Evolutionary conservation across 2,329 filamentous ascomycete species (phyloP), one percentile per base, ranked within the genome.

Genomic region (Colletotrichum salicis): DNA sequence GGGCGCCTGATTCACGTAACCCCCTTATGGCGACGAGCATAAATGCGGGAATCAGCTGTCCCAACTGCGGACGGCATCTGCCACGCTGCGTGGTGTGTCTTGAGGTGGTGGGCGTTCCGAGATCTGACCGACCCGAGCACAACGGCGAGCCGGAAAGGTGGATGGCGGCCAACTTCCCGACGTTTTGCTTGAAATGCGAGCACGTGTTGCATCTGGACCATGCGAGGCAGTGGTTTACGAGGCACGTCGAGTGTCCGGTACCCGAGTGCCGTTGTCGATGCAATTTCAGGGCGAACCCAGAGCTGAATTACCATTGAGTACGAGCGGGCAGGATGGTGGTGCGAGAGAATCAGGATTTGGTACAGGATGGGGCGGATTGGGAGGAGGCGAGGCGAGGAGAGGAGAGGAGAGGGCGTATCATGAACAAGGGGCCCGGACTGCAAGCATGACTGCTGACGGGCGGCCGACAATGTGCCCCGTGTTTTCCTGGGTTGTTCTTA

Each of bases 151-250:
- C 80, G 29, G 82, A 83, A 67, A 81, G 82, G 56, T 80, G 82
- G 76, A 81, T 86, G 79, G 86, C 86, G 57, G 88, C 88, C 3
- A 84, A 86, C 57, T 92, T 93, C 76, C 89, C 90, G n/a, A 92
- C 89, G 0, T 93, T 93, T 76, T 93, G 91, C 73, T 83, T 93
- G 55, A 86, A 87, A 75, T 93, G 91, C 78, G 90, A 92, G 76
- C 91, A 93, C 77, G 90, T 91, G 11, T 81, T 91, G 76, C 91
- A 93, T 76, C 83, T 92, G 69, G 91, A 92, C 75, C 91, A 93
- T 77, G 90, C 90, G 6, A 82, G 89, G 75, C 86, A 88, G 80
- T 93, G 91, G 91, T 93, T 93, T 76, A 83, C 86, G 7, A 81
- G 89, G 37, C 90, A 92, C 74, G 85, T 86, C 33, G 90, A 93